Percentiles rank a stretch among this genome's conserved stretches.
Conservation (phyloP, 2,329 filamentous ascomycete genomes). For the Sporothrix inflata region DNA sequence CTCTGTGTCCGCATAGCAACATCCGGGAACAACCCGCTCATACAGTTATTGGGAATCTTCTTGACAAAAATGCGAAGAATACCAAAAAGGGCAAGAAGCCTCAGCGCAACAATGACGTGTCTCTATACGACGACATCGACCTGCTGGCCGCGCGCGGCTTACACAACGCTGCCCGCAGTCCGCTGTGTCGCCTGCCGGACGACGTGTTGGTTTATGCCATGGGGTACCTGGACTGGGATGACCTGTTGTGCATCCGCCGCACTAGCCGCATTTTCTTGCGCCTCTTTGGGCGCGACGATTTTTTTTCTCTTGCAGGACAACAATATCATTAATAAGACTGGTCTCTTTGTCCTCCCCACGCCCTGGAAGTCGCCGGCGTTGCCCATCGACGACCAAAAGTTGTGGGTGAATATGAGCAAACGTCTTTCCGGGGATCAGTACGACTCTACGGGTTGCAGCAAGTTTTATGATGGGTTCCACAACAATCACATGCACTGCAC, state of each 20-base stretch:
- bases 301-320: not conserved
- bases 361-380: not conserved
- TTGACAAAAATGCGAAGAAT: no score
- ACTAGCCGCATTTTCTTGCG: conserved; percentile 12
- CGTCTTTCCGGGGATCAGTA: no score
- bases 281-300: not conserved
- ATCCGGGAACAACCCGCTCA: no score
- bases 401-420: no score
- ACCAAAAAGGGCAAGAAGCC: no score
- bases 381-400: no score
- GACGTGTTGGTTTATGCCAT: not conserved
- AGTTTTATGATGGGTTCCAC: not conserved
- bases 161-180: not conserved
- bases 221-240: not conserved
- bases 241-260: not conserved
- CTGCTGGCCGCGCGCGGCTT: not conserved
- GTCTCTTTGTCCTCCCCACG: not conserved
- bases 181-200: not conserved
- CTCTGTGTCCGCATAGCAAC: no score
- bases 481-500: not conserved
- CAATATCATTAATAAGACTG: no score
- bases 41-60: no score
- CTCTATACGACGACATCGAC: not conserved
- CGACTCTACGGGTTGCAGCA: no score
- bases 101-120: no score